Base-by-base conservation (phyloP, 2,329 filamentous ascomycete genomes). In the Ophiostoma triangulosporum region DNA sequence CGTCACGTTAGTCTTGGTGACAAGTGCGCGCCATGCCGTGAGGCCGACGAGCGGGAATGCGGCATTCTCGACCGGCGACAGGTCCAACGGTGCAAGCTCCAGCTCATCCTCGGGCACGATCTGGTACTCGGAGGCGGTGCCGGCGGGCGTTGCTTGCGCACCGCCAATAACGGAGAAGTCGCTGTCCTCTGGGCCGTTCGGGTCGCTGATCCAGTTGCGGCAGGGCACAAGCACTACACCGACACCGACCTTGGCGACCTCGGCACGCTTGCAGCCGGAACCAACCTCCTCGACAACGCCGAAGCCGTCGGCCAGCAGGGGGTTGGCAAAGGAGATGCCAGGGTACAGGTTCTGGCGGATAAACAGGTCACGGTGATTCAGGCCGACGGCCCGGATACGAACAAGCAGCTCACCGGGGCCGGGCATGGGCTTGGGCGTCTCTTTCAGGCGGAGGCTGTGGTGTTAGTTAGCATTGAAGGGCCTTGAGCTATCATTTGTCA, bases 341-440 rank as follows among this genome's bases (percentile, higher is more conserved):
- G 91, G 91, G 72, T 97, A 97, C 38, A 95, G 80, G 64, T 90
- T 84, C 67, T 93, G 89, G 53, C 91, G 86, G 68, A 95, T 86
- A 72, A 96, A 97, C 61, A 95, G 80, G 68, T 97, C 93, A 62
- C 90, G 86, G 72, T 97, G 93, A 73, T 97, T 97, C 50, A 97
- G 81, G 14, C 91, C 85, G 1, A 84, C 86, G 51, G 89, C 86
- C 33, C 78, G 77, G 63, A 97, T 73, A 62, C 80, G 81, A 57
- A 97, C 72, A 6, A 94, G 73, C 59, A 95, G 73, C 66, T 96
- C 77, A 57, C 73, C 73, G 15, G 78, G 76, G 26, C 78, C 76
- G 0, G 84, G 84, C 1, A 71, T 73, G 26, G 84, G 84, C 58
- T 75, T 73, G 54, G 83, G 75, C 15, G 84, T 69, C 32, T 80